phyloP scores from a whole-genome alignment of 2,329 filamentous ascomycete species.

The Rutstroemia sp. region DNA sequence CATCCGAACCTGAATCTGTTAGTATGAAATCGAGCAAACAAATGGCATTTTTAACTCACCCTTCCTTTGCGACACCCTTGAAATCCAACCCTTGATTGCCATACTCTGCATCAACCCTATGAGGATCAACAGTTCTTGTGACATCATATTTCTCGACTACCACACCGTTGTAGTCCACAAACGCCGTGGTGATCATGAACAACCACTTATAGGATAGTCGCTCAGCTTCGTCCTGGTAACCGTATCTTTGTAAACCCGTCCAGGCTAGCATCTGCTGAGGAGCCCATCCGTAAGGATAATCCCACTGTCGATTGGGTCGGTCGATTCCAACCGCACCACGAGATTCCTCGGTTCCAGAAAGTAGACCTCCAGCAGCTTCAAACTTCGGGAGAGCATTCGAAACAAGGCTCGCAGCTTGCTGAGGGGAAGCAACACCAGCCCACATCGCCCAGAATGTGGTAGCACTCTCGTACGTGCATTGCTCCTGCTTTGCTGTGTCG shows the following conservation, averaged over 20 bases:
- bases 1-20: constrained; percentile 71
- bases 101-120: constrained; percentile 93
- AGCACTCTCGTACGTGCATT: constrained; percentile 78
- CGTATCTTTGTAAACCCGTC: constrained; percentile 86
- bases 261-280: constrained; percentile 98
- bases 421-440: constrained; percentile 80
- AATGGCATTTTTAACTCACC: constrained; percentile 51
- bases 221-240: constrained; percentile 84
- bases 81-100: constrained; percentile 95
- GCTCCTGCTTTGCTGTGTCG: constrained; percentile 73
- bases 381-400: constrained; percentile 76
- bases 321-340: constrained; percentile 72
- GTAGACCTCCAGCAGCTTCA: constrained; percentile 78
- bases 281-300: constrained; percentile 97
- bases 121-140: constrained; percentile 79
- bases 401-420: constrained; percentile 80
- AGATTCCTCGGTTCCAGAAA: constrained; percentile 84
- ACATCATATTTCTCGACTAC: constrained; percentile 99
- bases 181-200: constrained; percentile 97
- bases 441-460: constrained; percentile 98
- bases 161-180: constrained; percentile 96
- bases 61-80: constrained; percentile 91
- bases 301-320: constrained; percentile 94
- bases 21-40: constrained; percentile 9
- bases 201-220: constrained; percentile 92